phyloP scores from a whole-genome alignment of 2,329 filamentous ascomycete genomes.

The Trichoderma arundinaceum region DNA sequence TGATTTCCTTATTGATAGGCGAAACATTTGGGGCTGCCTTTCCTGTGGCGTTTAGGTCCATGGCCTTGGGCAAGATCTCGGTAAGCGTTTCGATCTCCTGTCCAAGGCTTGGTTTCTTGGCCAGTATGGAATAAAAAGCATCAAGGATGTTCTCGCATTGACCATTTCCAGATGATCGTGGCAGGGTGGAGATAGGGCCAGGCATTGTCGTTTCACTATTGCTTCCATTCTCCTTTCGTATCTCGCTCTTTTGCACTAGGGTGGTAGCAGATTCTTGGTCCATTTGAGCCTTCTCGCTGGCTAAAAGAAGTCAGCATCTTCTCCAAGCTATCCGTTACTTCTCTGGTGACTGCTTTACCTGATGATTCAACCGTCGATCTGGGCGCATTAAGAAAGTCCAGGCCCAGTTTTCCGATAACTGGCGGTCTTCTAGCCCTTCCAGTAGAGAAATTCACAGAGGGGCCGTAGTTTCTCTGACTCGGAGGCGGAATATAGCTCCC shows the following conservation, averaged over 20 bases:
- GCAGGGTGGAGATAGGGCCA: background rate
- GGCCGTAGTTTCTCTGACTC: conserved; percentile 35
- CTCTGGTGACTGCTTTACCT: background rate
- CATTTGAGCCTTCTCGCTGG: background rate
- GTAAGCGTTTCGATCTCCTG: conserved; percentile 9
- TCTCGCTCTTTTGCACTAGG: background rate
- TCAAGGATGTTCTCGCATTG: conserved; percentile 32
- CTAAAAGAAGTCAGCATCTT: background rate
- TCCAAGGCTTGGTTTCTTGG: conserved; percentile 1
- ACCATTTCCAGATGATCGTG: background rate
- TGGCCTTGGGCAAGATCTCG: background rate
- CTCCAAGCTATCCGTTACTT: background rate
- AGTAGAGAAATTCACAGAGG: conserved; percentile 9
- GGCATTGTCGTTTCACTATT: background rate
- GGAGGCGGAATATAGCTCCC: conserved; percentile 30
- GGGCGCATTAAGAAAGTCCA: conserved; percentile 37
- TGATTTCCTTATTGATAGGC: background rate
- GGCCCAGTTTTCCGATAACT: conserved; percentile 35
- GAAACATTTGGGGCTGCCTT: background rate
- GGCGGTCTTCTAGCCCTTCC: conserved; percentile 25
- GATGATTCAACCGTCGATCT: background rate
- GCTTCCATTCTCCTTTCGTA: background rate
- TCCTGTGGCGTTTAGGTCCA: conserved; percentile 24
- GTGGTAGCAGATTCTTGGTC: background rate
- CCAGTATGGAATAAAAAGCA: conserved; percentile 35